Evolutionary conservation across 2,329 filamentous ascomycete species (phyloP).

Genomic region (Blastomyces emzantsi): DNA sequence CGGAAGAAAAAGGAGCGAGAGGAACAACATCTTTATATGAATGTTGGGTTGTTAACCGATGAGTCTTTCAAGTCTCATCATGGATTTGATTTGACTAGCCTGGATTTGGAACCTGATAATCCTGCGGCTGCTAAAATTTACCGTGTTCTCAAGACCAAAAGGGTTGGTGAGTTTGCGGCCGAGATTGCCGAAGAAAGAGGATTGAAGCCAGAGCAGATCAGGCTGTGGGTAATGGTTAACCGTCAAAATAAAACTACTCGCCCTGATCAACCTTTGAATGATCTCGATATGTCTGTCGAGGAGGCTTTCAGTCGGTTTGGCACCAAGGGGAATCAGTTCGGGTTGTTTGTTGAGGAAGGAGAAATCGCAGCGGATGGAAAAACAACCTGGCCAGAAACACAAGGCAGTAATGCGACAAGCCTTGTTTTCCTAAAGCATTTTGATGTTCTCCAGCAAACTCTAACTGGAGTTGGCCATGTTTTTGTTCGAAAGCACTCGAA

Average conservation of each 20-base stretch:
- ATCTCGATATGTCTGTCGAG: constrained; percentile 66
- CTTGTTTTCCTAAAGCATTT: constrained; percentile 10
- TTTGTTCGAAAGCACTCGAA: constrained; percentile 59
- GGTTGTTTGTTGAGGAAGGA: constrained; percentile 78
- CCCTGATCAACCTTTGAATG: constrained; percentile 77
- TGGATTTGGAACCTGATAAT: constrained; percentile 54
- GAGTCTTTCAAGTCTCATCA: constrained; percentile 72
- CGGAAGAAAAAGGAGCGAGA: constrained; percentile 78
- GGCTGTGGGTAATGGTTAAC: constrained; percentile 97
- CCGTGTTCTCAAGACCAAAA: constrained; percentile 64
- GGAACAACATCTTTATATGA: constrained; percentile 88
- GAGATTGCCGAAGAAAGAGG: constrained; percentile 62
- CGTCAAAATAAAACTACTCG: constrained; percentile 94
- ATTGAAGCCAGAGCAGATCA: constrained; percentile 59
- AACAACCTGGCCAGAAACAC: constrained; percentile 53
- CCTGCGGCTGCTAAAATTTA: constrained; percentile 63
- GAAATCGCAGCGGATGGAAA: constrained; percentile 61
- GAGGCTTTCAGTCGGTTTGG: constrained; percentile 61
- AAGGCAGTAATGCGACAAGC: constrained; percentile 47
- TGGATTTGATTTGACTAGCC: constrained; percentile 70
- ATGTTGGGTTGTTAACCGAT: constrained; percentile 70
- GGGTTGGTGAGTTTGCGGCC: constrained; percentile 63
- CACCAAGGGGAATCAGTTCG: constrained; percentile 58
- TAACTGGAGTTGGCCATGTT: constrained; percentile 8
- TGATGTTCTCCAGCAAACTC: constrained; percentile 6